These are phyloP conservation scores for Phytophthora citricola DNA, from an alignment of 352 stramenopile genomes.

Conservation along the genomic window DNA sequence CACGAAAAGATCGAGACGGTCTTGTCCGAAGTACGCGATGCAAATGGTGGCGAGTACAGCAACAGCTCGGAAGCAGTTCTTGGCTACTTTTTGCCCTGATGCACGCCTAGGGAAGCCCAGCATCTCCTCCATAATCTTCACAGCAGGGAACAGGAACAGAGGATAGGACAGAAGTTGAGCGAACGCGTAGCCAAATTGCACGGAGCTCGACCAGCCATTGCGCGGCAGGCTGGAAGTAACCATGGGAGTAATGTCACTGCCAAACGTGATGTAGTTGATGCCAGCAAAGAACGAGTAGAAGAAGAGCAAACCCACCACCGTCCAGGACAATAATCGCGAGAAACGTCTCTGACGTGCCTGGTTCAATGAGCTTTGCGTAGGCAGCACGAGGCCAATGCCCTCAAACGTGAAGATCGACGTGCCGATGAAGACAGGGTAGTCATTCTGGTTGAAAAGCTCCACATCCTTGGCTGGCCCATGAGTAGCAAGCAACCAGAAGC, in stretches of 20 bases:
- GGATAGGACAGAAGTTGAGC: conserved; percentile 83
- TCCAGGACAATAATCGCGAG: conserved; percentile 59
- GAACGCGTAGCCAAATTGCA: conserved; percentile 82
- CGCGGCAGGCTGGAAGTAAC: conserved; percentile 76
- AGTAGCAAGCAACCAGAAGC: conserved; percentile 62
- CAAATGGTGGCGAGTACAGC: conserved; percentile 68
- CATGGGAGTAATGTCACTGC: conserved; percentile 66
- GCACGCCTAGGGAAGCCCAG: conserved; percentile 70
- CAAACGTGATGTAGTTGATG: conserved; percentile 83
- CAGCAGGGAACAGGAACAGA: conserved; percentile 78
- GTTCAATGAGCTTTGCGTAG: conserved; percentile 74
- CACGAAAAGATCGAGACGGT: conserved; percentile 80
- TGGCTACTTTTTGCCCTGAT: conserved; percentile 72
- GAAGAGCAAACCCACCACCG: conserved; percentile 71
- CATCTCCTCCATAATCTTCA: conserved; percentile 90
- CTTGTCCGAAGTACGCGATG: conserved; percentile 81
- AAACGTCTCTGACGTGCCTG: conserved; percentile 71
- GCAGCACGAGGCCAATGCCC: conserved; percentile 80
- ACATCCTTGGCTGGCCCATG: conserved; percentile 56
- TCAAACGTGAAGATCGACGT: conserved; percentile 87
- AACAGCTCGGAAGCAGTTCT: conserved; percentile 78
- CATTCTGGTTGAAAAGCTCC: conserved; percentile 70
- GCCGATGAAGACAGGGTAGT: conserved; percentile 83
- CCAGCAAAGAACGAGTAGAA: conserved; percentile 88
- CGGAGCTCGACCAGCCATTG: conserved; percentile 75